Evolutionary conservation across 2,329 filamentous ascomycete genomes (phyloP), one percentile per base, ranked within the genome.

Genomic region (Fusarium sp.): DNA sequence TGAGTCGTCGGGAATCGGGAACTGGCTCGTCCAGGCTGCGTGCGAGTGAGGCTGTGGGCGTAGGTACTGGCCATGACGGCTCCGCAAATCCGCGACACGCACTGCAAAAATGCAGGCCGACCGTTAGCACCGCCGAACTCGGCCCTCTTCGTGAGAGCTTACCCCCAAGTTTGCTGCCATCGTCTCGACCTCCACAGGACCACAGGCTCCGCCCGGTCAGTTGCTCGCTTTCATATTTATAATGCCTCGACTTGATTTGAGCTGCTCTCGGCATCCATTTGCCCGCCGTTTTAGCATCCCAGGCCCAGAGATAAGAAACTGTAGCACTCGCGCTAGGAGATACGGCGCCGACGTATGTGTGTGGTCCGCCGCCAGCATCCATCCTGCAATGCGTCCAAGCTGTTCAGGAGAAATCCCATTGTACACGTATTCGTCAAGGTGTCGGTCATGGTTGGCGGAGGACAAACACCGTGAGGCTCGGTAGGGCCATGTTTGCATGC

Each of bases 151-250:
- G 40, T 40, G 47, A 57, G 42, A 27, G 40, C 29, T 33, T 25
- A 56, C 65, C 71, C 73, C 66, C 65, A 73, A 70, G 50, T 42
- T 47, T 13, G 42, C 45, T 74, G 38, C 62, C 52, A 22, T 57
- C 36, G 29, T 40, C 50, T 56, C 52, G 52, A 68, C 70, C 70
- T 73, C 70, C 63, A 67, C 69, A 58, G 57, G 66, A 54, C 68
- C 66, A 75, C 67, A 65, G 61, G 65, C 76, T 79, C 77, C 77
- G 77, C 75, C 65, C 56, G 40, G 63, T 63, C 68, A 76, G 74
- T 66, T 72, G 67, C 69, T 71, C 69, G 66, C 70, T 70, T 74
- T 71, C 65, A 69, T 80, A 78, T 78, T 80, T 80, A 80, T 80
- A 80, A 80, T 78, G 66, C 69, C 59, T 71, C 70, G 61, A 74